Evolutionary conservation across 2,329 filamentous ascomycete genomes (phyloP).

Genomic region (Penicillium expansum): DNA sequence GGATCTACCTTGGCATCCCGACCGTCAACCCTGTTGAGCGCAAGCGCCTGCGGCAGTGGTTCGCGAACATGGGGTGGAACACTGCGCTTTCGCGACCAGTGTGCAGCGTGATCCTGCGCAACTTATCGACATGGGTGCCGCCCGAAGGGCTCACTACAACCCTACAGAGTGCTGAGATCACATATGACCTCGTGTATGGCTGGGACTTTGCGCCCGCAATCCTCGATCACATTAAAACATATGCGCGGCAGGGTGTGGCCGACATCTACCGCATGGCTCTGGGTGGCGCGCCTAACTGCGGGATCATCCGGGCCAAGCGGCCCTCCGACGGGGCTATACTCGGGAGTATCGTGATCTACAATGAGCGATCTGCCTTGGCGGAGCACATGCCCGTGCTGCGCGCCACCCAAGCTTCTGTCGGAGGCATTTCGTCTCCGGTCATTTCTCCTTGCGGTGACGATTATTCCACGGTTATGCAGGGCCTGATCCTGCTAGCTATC

Average conservation of each 20-base stretch:
- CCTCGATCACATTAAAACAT: conserved; percentile 69
- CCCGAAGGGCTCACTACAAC: conserved; percentile 74
- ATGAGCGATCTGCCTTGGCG: conserved; percentile 64
- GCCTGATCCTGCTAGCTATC: conserved; percentile 74
- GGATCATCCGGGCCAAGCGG: conserved; percentile 78
- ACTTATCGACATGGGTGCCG: conserved; percentile 69
- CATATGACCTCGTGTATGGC: conserved; percentile 80
- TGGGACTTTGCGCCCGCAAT: conserved; percentile 72
- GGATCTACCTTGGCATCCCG: conserved; percentile 83
- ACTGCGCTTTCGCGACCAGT: conserved; percentile 61
- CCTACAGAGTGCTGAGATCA: conserved; percentile 68
- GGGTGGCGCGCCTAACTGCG: conserved; percentile 67
- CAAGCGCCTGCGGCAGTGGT: conserved; percentile 71
- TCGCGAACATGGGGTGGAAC: conserved; percentile 87
- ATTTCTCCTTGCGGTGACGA: conserved; percentile 66
- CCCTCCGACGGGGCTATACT: conserved; percentile 65
- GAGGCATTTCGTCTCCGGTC: conserved; percentile 77
- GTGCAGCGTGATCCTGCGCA: conserved; percentile 70
- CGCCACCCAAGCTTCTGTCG: conserved; percentile 56
- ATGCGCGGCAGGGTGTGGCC: conserved; percentile 71
- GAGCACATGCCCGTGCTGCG: conserved; percentile 68
- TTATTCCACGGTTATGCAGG: conserved; percentile 71
- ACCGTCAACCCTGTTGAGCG: conserved; percentile 60
- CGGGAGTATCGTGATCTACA: conserved; percentile 77
- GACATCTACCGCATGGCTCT: conserved; percentile 78